Base-by-base conservation (phyloP, 805 yeast genomes). In the Candida succiphila region DNA sequence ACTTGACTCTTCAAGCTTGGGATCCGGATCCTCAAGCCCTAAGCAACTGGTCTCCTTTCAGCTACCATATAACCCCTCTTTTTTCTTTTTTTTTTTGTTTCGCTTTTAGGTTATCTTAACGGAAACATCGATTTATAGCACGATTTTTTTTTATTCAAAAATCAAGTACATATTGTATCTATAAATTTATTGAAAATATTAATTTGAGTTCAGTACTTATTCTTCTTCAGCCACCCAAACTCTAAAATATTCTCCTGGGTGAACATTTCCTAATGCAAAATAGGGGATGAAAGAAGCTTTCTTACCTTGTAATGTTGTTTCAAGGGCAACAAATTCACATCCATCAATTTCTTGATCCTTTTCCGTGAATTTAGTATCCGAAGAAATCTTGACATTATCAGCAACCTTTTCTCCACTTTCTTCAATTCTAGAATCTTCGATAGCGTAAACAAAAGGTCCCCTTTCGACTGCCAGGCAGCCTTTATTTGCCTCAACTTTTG, bases 181-280 rank as follows among this genome's bases (percentile, higher is more conserved):
- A n/a, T n/a, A n/a, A n/a, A n/a, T n/a, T n/a, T n/a, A n/a, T n/a
- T n/a, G n/a, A n/a, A n/a, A n/a, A n/a, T n/a, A n/a, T n/a, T n/a
- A n/a, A n/a, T n/a, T n/a, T n/a, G n/a, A n/a, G n/a, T n/a, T n/a
- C n/a, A n/a, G n/a, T 9, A n/a, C n/a, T n/a, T n/a, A n/a, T n/a
- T n/a, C n/a, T 16, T 17, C 35, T 27, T 27, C 28, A 13, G 12
- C 29, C 21, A 45, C 34, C 50, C 50, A 45, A 2, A 45, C 28
- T 30, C 46, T 36, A 30, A 45, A 45, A 27, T 45, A 45, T 31
- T 45, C 50, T 5, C 48, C 50, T 12, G 50, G 50, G 19, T 32
- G 27, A 7, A 32, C 41, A 38, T 45, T 45, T 10, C 50, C 50
- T 3, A 46, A 40, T 2, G 37, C 42, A 20, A 45, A 45, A 27